These are phyloP conservation scores for Saturnispora gosingensis DNA, from an alignment of 805 yeast species.

Conservation along the genomic window DNA sequence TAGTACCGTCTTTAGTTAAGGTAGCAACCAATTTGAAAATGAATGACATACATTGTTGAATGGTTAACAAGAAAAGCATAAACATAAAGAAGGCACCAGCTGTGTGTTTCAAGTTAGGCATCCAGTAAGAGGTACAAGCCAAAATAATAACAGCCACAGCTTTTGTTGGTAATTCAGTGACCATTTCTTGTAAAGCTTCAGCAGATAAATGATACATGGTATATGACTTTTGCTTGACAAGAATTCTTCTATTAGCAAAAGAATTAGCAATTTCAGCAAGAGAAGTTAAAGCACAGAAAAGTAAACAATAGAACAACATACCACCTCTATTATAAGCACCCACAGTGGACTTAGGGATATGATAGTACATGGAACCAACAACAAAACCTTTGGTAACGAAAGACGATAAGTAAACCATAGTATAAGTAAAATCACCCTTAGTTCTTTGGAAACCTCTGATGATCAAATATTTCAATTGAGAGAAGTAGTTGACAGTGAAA, in stretches of 20 bases:
- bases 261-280: conserved; percentile 54
- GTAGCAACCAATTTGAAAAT: conserved; percentile 47
- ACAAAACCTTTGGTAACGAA: conserved; percentile 49
- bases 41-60: conserved; percentile 44
- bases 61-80: conserved; percentile 31
- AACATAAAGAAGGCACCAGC: conserved; percentile 50
- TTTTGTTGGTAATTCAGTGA: conserved; percentile 53
- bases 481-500: conserved; percentile 33
- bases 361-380: conserved; percentile 52
- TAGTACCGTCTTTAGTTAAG: conserved; percentile 41
- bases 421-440: conserved; percentile 51
- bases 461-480: conserved; percentile 44
- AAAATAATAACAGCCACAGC: conserved; percentile 41
- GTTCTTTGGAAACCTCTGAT: conserved; percentile 50
- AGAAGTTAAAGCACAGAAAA: conserved; percentile 54
- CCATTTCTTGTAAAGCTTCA: conserved; percentile 51
- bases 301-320: conserved; percentile 48
- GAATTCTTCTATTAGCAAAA: conserved; percentile 51
- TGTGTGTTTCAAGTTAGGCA: conserved; percentile 40
- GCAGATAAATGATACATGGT: conserved; percentile 58
- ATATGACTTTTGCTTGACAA: conserved; percentile 54
- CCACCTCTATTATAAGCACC: conserved; percentile 59
- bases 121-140: conserved; percentile 40
- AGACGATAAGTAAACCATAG: conserved; percentile 44
- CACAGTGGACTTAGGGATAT: conserved; percentile 39